Conservation (phyloP, 169 alveolate genomes). For the Ichthyophthirius multifiliis region DNA sequence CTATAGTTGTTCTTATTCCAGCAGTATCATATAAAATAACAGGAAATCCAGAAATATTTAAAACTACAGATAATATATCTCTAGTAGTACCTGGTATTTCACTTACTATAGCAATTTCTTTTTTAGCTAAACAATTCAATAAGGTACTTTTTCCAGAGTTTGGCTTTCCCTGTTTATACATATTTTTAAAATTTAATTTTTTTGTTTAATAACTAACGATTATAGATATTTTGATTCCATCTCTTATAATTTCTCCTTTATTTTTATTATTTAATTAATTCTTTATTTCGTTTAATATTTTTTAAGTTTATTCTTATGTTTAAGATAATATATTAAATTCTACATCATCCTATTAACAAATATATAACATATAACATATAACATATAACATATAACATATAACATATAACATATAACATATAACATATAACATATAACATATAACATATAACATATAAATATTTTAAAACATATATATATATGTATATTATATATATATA, state of each 20-base stretch:
- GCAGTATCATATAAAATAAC: conserved; percentile 39
- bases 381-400: no score
- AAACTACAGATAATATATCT: conserved; percentile 14
- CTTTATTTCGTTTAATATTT: neutral
- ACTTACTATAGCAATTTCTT: conserved; percentile 24
- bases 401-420: no score
- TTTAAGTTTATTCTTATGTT: neutral
- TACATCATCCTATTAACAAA: neutral
- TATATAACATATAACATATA: no score
- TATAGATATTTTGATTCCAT: conserved; percentile 32
- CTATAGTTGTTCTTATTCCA: conserved; percentile 31
- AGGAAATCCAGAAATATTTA: conserved; percentile 26
- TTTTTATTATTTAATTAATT: neutral
- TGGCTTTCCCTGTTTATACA: conserved; percentile 21
- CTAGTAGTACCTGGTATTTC: conserved; percentile 47
- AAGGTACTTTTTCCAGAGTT: conserved; percentile 45
- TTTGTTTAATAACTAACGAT: neutral
- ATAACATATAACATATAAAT: no score
- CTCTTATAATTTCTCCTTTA: conserved; percentile 10
- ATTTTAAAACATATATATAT: no score
- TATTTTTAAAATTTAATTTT: neutral
- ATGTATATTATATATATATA: no score
- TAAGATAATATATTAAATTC: neutral
- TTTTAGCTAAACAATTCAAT: conserved; percentile 27
- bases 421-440: no score